Evolutionary conservation across 305 asterid genomes (phyloP).

Genomic region (Coffea humblotiana): DNA sequence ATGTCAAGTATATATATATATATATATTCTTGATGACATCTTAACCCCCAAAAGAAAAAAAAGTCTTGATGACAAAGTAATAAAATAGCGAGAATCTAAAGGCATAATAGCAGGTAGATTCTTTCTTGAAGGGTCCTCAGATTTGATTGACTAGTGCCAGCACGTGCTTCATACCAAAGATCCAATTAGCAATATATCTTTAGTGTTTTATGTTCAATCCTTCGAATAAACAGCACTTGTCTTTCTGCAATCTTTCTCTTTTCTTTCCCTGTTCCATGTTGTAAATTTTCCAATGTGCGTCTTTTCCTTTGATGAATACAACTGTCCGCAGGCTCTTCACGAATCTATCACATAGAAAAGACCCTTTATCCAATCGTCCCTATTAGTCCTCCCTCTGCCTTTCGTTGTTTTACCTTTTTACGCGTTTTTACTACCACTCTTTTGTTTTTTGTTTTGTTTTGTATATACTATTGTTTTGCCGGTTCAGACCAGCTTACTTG

Average conservation of each 20-base stretch:
- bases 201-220: not conserved
- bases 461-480: not conserved
- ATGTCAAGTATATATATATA: too few species aligned
- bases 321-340: not conserved
- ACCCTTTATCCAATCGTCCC: not conserved
- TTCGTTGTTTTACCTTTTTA: too few species aligned
- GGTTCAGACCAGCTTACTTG: not conserved
- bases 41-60: too few species aligned
- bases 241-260: not conserved
- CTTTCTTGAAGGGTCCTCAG: not conserved
- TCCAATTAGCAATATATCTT: not conserved
- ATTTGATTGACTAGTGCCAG: not conserved
- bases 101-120: conserved; percentile 19
- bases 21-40: too few species aligned
- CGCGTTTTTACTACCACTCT: too few species aligned
- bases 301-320: conserved; percentile 1
- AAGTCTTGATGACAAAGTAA: not conserved
- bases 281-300: not conserved
- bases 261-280: not conserved
- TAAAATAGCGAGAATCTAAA: conserved; percentile 12
- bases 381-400: not conserved
- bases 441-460: not conserved
- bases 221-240: not conserved
- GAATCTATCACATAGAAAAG: not conserved
- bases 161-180: not conserved